Evolutionary conservation across 139 green algal species (phyloP).

Genomic region (Micractinium conductrix): DNA sequence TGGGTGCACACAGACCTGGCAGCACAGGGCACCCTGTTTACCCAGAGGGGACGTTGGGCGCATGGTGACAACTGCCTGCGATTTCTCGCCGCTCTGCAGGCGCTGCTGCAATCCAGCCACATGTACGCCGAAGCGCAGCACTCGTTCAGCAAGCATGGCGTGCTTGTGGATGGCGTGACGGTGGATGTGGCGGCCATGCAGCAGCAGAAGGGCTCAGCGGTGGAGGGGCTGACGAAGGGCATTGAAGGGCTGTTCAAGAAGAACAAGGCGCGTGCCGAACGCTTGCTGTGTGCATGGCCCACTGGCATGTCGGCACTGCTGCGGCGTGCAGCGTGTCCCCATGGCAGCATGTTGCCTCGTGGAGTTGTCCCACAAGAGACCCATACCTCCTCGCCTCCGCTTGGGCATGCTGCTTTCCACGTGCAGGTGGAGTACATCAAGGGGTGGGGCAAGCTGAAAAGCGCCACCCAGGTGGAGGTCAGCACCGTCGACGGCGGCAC

Average conservation of each 20-base stretch:
- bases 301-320: background rate
- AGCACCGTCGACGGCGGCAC: slow-evolving; percentile 70
- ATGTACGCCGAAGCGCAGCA: slow-evolving; percentile 93
- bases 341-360: too few species aligned
- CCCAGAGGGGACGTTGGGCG: background rate
- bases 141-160: slow-evolving; percentile 78
- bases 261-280: slow-evolving; percentile 97
- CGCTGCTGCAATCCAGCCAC: slow-evolving; percentile 95
- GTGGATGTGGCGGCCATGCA: slow-evolving; percentile 92
- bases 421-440: slow-evolving; percentile 91
- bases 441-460: slow-evolving; percentile 89
- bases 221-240: slow-evolving; percentile 95
- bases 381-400: too few species aligned
- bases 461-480: slow-evolving; percentile 87
- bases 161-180: slow-evolving; percentile 72
- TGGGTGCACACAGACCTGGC: too few species aligned
- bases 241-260: slow-evolving; percentile 99
- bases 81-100: slow-evolving; percentile 57
- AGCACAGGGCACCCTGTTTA: background rate
- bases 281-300: background rate
- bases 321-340: background rate
- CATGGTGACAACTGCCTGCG: background rate
- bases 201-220: slow-evolving; percentile 91
- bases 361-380: too few species aligned
- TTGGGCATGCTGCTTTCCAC: too few species aligned